Conservation (phyloP, 2,329 filamentous ascomycete genomes). For the Didymella arachidicola region DNA sequence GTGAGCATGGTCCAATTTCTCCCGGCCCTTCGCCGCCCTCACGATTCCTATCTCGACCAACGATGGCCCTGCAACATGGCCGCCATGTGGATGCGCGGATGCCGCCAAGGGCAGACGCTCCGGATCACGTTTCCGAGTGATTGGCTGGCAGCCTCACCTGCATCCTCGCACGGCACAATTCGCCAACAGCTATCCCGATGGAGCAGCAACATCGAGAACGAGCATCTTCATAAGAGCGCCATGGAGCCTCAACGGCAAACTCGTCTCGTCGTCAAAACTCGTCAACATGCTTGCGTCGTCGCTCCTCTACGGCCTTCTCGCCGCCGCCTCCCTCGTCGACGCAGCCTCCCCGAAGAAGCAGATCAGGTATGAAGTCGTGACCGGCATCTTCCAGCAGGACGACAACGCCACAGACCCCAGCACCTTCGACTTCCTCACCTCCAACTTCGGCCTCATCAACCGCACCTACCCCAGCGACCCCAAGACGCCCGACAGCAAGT, state of each 20-base stretch:
- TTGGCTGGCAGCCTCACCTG: slow-evolving; percentile 28
- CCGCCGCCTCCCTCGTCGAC: slow-evolving; percentile 25
- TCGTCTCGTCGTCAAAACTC: neutral
- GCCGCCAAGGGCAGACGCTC: slow-evolving; percentile 17
- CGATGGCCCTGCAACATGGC: slow-evolving; percentile 7
- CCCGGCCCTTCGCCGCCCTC: neutral
- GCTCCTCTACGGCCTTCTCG: slow-evolving; percentile 28
- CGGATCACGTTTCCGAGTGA: slow-evolving; percentile 38
- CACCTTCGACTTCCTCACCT: slow-evolving; percentile 57
- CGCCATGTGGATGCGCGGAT: slow-evolving; percentile 5
- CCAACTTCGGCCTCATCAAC: slow-evolving; percentile 72
- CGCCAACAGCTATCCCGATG: slow-evolving; percentile 4
- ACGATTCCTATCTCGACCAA: slow-evolving; percentile 3
- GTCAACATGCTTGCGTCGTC: slow-evolving; percentile 30
- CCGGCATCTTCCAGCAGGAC: slow-evolving; percentile 71
- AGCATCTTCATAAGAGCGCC: slow-evolving; percentile 20
- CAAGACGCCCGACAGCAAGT: slow-evolving; percentile 43
- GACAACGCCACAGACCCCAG: slow-evolving; percentile 62
- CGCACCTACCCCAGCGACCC: slow-evolving; percentile 66
- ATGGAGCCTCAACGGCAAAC: neutral
- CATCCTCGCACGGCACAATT: slow-evolving; percentile 1
- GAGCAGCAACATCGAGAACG: neutral
- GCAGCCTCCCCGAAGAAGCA: slow-evolving; percentile 40
- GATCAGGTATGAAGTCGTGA: slow-evolving; percentile 67
- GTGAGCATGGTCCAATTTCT: neutral